A percentile compares a stretch with the other conserved stretches of the same genome.
phyloP scores from a whole-genome alignment of 768 basidiomycete genomes.

The Lactarius trivialis region DNA sequence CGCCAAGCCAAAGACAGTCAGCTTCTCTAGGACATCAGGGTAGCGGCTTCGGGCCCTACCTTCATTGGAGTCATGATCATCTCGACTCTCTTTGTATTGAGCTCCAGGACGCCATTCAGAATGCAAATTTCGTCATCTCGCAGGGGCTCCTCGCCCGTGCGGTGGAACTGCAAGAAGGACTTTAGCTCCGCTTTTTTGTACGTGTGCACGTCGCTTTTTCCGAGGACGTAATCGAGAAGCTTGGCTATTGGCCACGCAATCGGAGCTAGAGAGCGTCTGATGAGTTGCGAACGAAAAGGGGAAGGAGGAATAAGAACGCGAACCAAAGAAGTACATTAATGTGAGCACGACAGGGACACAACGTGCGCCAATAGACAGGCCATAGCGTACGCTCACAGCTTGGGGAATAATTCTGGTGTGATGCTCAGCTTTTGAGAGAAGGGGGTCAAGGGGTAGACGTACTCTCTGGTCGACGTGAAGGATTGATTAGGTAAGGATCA shows the following conservation, averaged over 20 bases:
- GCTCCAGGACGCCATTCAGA: constrained; percentile 70
- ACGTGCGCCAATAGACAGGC: constrained; percentile 47
- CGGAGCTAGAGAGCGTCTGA: constrained; percentile 32
- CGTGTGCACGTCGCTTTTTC: constrained; percentile 60
- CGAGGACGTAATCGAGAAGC: constrained; percentile 76
- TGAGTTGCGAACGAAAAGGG: not conserved
- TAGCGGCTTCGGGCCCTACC: constrained; percentile 25
- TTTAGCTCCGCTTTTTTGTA: constrained; percentile 69
- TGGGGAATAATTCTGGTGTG: constrained; percentile 54
- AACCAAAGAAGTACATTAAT: constrained; percentile 47
- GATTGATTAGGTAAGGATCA: not conserved
- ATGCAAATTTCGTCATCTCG: constrained; percentile 80
- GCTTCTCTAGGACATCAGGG: not conserved
- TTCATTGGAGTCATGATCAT: constrained; percentile 53
- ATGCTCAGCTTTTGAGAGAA: not conserved
- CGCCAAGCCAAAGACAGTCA: not conserved
- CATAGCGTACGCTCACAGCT: constrained; percentile 65
- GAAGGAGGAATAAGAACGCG: constrained; percentile 15
- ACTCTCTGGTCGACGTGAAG: constrained; percentile 1
- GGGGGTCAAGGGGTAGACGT: not conserved
- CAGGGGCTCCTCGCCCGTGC: constrained; percentile 68
- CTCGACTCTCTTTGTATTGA: constrained; percentile 62
- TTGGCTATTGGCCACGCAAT: constrained; percentile 56
- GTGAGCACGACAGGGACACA: constrained; percentile 46
- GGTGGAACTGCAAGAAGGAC: constrained; percentile 71